Evolutionary conservation across 2,329 filamentous ascomycete species (phyloP).

Genomic region (Pleoardoris graminearum): DNA sequence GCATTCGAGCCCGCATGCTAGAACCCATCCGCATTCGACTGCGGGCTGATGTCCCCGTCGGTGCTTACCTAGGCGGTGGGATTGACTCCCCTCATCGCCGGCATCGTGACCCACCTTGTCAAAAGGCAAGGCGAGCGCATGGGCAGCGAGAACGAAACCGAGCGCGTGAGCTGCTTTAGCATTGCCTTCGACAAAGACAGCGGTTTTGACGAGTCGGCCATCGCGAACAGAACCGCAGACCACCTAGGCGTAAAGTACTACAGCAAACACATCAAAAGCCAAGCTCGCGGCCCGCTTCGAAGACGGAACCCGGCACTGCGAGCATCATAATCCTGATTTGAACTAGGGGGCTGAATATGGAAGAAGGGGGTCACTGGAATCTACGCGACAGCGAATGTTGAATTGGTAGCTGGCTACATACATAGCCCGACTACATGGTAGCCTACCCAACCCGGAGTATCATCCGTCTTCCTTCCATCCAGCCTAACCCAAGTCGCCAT

Average conservation of each 20-base stretch:
- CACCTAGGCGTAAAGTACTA: conserved; percentile 51
- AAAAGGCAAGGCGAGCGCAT: conserved; percentile 50
- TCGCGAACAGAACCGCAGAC: conserved; percentile 53
- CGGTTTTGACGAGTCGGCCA: conserved; percentile 56
- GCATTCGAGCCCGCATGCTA: conserved; percentile 55
- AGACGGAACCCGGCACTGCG: conserved; percentile 51
- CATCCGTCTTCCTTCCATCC: conserved; percentile 7
- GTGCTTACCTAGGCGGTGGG: conserved; percentile 60
- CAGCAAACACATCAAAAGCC: conserved; percentile 49
- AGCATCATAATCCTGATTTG: conserved; percentile 54
- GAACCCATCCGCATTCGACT: conserved; percentile 58
- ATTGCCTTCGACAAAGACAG: conserved; percentile 56
- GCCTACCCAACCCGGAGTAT: neutral
- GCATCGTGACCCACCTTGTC: conserved; percentile 59
- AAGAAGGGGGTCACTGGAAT: too few species aligned
- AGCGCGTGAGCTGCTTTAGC: conserved; percentile 53
- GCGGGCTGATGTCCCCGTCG: conserved; percentile 61
- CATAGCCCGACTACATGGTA: neutral
- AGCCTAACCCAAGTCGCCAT: conserved; percentile 1
- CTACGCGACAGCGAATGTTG: conserved; percentile 9
- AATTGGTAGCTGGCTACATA: conserved; percentile 11
- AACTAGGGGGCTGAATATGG: conserved; percentile 58
- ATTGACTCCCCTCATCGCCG: conserved; percentile 61
- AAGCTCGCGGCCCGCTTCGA: conserved; percentile 49
- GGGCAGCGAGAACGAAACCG: conserved; percentile 46